Conservation (phyloP, 768 basidiomycete species). For the Hypholoma fasciculare region DNA sequence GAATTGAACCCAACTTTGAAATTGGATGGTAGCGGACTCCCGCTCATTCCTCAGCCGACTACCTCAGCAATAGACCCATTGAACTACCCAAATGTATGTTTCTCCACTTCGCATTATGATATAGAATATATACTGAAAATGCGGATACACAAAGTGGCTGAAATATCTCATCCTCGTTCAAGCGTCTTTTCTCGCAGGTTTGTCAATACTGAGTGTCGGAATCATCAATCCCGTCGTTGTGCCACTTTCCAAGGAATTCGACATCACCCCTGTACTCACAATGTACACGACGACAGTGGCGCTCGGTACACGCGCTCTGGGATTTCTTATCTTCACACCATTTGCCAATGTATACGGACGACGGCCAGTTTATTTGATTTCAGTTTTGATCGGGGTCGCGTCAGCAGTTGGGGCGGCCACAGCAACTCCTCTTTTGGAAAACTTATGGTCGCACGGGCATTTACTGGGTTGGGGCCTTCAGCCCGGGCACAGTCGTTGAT, state of each 20-base stretch:
- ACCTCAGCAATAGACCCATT: conserved; percentile 38
- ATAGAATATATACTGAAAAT: background rate
- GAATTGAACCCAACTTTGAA: conserved; percentile 21
- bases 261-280: conserved; percentile 32
- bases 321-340: conserved; percentile 37
- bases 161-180: conserved; percentile 32
- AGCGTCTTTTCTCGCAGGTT: conserved; percentile 33
- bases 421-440: conserved; percentile 30
- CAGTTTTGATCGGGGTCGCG: conserved; percentile 33
- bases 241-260: conserved; percentile 35
- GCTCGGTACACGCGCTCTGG: conserved; percentile 33
- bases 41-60: conserved; percentile 43
- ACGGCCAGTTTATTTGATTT: conserved; percentile 34
- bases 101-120: background rate
- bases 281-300: conserved; percentile 42
- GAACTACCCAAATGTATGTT: conserved; percentile 36
- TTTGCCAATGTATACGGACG: conserved; percentile 41
- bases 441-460: conserved; percentile 31
- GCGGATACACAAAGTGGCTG: conserved; percentile 28
- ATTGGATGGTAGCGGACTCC: conserved; percentile 35
- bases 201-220: conserved; percentile 37
- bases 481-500: conserved; percentile 39
- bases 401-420: conserved; percentile 33
- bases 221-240: conserved; percentile 39
- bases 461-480: conserved; percentile 36